Evolutionary conservation across 1,284 basidiomycete species (phyloP), one percentile per base, ranked within the genome.

Genomic region (Heterobasidion irregulare): DNA sequence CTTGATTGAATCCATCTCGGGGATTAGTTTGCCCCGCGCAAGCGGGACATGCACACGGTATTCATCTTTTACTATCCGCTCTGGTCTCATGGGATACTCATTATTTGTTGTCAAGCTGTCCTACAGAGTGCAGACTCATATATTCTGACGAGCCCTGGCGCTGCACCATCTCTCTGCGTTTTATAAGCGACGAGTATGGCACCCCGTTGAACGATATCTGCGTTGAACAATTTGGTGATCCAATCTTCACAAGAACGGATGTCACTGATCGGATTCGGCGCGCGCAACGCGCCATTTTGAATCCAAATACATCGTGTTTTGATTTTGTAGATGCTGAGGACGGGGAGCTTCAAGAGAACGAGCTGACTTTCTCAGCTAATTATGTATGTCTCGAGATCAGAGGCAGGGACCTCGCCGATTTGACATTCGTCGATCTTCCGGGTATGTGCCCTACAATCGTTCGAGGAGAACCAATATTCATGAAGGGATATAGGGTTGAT

Each of bases 341-440:
- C 1, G 59, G 68, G 0, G 63, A 61, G 10, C 55, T 61, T 15
- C 63, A 65, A 2, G 50, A 56, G 33, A 47, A 66, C 2, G 72
- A 80, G 54, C 56, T 80, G 0, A 75, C 74, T 0, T 90, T 89
- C 63, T 87, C 86, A 0, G 75, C 66, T 2, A 84, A 86, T 59
- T 78, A 73, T 38, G 78, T 90, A 18, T 84, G 79, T 0, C 62
- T 91, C 15, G 76, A 86, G 53, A 83, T 92, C 53, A 78, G 75
- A 41, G 88, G 88, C 0, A 75, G 76, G 0, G 80, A 83, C 15
- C 75, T 92, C 0, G 79, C 82, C 0, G 86, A 92, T 58, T 72
- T 92, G 0, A 85, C 86, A 0, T 90, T 92, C 49, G 70, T 76
- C 9, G 86, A 88, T 65, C 68, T 88, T 1, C 86, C 86, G n/a